Base-by-base conservation (phyloP, 208 protist genomes). In the Angomonas deanei region DNA sequence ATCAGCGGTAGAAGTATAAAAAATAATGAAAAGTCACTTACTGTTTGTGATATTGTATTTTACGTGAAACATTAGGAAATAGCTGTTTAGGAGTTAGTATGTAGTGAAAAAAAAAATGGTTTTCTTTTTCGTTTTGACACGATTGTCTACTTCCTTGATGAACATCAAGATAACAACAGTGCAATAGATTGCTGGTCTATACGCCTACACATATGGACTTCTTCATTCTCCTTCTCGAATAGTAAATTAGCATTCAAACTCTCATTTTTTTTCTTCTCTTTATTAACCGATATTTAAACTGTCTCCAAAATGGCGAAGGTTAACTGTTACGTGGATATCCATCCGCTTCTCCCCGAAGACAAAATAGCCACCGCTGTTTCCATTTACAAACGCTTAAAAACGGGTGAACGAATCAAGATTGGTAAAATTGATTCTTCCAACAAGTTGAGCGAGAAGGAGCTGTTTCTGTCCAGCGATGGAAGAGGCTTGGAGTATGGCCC, bases 401-500 rank as follows among this genome's bases (percentile, higher is more conserved):
- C 8, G 11, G 8, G 36, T 15, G 36, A 15, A 42, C 8, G 15
- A 42, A 8, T 42, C 11, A 42, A 42, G 15, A 15, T 42, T 8
- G 36, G 15, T 15, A 42, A 42, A 42, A 42, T 42, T 42, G 15
- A 42, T 42, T n/a, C 36, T 15, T n/a, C 8, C 36, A 42, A 42
- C 15, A 42, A 42, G 15, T n/a, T 42, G 15, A 42, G 36, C 15
- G 1, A 52, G 5, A 70, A 72, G 27, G 53, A 66, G 3, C 32
- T 88, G 26, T 54, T n/a, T 28, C 46, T 88, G 21, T 75, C 73
- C 2, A 23, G 48, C 8, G 68, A 84, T 38, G 63, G 38, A 48
- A 56, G 49, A 21, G 81, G 74, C 24, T 48, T 88, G 0, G 64
- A 77, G 68, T 88, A 88, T 75, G 72, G 33, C 31, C 78, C 77